These are phyloP conservation scores for Aureobasidium sp. DNA, from an alignment of 2,329 filamentous ascomycete genomes.

Conservation along the genomic window DNA sequence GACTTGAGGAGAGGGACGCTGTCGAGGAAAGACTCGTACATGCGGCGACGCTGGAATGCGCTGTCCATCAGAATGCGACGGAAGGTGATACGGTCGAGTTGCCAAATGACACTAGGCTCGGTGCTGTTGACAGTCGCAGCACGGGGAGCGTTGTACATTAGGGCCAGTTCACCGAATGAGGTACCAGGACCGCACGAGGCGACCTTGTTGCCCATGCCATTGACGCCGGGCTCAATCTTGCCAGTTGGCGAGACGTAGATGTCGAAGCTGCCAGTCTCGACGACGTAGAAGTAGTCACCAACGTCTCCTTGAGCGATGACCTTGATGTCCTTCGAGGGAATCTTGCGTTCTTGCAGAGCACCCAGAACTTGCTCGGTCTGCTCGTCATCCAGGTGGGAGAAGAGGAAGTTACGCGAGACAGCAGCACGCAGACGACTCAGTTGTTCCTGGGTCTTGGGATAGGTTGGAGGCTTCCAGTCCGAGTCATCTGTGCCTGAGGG, in stretches of 20 bases:
- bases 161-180: conserved; percentile 89
- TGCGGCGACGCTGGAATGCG: conserved; percentile 87
- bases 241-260: conserved; percentile 80
- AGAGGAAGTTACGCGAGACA: conserved; percentile 86
- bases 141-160: conserved; percentile 98
- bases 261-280: conserved; percentile 84
- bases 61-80: conserved; percentile 97
- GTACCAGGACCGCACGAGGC: conserved; percentile 77
- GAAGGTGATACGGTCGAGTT: conserved; percentile 91
- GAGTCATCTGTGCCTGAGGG: conserved; percentile 76
- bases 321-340: conserved; percentile 82
- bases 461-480: conserved; percentile 82
- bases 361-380: conserved; percentile 81
- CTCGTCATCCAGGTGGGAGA: conserved; percentile 90
- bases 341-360: conserved; percentile 87
- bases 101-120: conserved; percentile 81
- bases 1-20: conserved; percentile 80
- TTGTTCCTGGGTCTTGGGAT: conserved; percentile 78
- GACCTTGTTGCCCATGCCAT: conserved; percentile 79
- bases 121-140: conserved; percentile 87
- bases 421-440: conserved; percentile 69
- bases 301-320: conserved; percentile 94
- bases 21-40: conserved; percentile 96
- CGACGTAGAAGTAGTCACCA: conserved; percentile 96
- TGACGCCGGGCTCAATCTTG: conserved; percentile 66